Conservation (phyloP, 306 rosid species). For the Casuarina equisetifolia region DNA sequence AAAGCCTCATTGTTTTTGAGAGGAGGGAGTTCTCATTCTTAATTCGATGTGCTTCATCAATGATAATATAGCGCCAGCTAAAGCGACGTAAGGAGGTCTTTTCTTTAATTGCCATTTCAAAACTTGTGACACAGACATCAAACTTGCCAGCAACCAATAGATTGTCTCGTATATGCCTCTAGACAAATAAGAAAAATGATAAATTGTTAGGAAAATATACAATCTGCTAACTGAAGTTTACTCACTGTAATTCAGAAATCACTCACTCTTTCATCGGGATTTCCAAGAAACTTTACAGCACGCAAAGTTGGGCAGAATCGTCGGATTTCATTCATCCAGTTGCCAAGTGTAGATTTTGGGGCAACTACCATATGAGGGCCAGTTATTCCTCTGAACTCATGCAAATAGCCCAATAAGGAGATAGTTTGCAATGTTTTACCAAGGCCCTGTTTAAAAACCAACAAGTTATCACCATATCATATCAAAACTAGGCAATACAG, state of each 20-base stretch:
- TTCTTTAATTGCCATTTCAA: conserved; percentile 99
- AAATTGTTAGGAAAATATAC: background rate
- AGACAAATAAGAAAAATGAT: conserved; percentile 27
- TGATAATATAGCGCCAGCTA: conserved; percentile 95
- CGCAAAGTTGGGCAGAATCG: conserved; percentile 90
- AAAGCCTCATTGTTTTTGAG: conserved; percentile 94
- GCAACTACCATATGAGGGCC: conserved; percentile 99
- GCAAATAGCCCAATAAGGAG: conserved; percentile 87
- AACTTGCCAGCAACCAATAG: conserved; percentile 93
- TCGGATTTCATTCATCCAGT: conserved; percentile 98
- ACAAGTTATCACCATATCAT: conserved; percentile 8
- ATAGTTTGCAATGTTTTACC: conserved; percentile 97
- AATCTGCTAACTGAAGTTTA: background rate
- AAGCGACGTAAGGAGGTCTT: conserved; percentile 79
- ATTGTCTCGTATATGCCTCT: conserved; percentile 83
- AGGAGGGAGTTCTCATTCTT: conserved; percentile 96
- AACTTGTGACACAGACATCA: conserved; percentile 95
- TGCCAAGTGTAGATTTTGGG: conserved; percentile 97
- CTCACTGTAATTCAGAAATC: conserved; percentile 3
- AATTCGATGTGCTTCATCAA: conserved; percentile 97
- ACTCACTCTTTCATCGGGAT: conserved; percentile 92
- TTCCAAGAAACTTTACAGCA: conserved; percentile 92
- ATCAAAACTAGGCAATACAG: conserved; percentile 13
- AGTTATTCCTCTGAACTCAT: conserved; percentile 87
- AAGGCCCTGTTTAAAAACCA: conserved; percentile 62